Conservation (phyloP, 2,329 filamentous ascomycete species). For the Xylariales sp. region DNA sequence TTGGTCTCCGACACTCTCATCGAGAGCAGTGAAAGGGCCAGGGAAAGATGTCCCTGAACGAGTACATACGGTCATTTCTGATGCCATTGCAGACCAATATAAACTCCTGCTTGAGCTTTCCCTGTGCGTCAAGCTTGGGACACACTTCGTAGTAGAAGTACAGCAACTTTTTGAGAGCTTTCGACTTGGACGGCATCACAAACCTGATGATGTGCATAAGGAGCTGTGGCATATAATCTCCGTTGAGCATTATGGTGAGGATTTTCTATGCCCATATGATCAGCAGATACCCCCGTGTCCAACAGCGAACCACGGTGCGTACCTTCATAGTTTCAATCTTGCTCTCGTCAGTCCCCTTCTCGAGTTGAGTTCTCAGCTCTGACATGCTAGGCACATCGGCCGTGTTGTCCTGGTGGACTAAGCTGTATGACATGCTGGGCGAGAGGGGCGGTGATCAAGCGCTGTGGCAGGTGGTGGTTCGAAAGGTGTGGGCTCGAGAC, state of each 20-base stretch:
- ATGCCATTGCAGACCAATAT: conserved; percentile 99
- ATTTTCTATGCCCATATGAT: too few species aligned
- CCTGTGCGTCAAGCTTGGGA: conserved; percentile 84
- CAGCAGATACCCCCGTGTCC: too few species aligned
- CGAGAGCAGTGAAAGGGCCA: too few species aligned
- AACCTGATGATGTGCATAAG: conserved; percentile 99
- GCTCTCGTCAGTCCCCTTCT: conserved; percentile 88
- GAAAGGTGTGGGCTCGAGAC: not conserved
- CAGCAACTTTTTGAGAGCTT: conserved; percentile 92
- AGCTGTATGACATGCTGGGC: conserved; percentile 81
- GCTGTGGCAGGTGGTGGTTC: conserved; percentile 3
- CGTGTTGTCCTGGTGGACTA: conserved; percentile 96
- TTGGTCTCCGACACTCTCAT: too few species aligned
- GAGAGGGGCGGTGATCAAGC: conserved; percentile 8
- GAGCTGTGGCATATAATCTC: conserved; percentile 88
- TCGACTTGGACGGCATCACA: conserved; percentile 98
- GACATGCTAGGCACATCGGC: conserved; percentile 86
- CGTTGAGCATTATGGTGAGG: conserved; percentile 95
- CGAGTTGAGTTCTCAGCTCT: conserved; percentile 87
- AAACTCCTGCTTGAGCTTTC: conserved; percentile 99
- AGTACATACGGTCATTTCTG: conserved; percentile 89
- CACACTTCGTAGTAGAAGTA: conserved; percentile 99
- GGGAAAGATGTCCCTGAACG: too few species aligned
- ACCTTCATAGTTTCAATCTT: conserved; percentile 97
- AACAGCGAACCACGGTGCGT: too few species aligned